phyloP scores from a whole-genome alignment of 257 asterid genomes.

The Osmanthus fragrans region DNA sequence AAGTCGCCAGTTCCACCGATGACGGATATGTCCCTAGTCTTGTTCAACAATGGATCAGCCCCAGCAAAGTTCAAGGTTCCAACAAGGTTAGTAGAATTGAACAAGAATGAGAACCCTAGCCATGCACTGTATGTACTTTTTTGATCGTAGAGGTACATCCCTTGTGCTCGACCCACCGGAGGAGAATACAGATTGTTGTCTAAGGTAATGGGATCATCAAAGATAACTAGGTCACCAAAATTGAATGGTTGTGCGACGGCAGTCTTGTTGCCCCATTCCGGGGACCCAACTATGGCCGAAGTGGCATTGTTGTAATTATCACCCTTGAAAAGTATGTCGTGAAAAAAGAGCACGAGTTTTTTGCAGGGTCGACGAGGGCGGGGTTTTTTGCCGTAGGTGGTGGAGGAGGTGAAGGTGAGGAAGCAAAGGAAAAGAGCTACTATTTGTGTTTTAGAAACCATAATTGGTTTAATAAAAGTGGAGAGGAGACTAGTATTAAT shows the following conservation, averaged over 20 bases:
- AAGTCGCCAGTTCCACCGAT: conserved; percentile 89
- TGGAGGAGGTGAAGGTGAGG: conserved; percentile 20
- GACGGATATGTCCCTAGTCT: conserved; percentile 77
- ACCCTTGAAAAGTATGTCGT: conserved; percentile 75
- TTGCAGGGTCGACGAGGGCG: conserved; percentile 49
- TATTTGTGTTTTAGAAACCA: conserved; percentile 30
- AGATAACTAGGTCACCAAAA: conserved; percentile 65
- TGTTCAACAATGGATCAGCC: conserved; percentile 72
- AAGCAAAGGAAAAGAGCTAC: conserved; percentile 18
- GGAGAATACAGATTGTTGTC: conserved; percentile 66
- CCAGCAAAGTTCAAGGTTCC: conserved; percentile 75
- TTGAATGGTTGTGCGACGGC: conserved; percentile 38
- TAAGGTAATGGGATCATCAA: conserved; percentile 75
- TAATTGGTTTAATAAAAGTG: not conserved
- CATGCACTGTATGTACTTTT: conserved; percentile 53
- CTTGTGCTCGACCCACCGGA: conserved; percentile 81
- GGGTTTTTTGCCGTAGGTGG: conserved; percentile 15
- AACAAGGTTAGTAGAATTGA: conserved; percentile 55
- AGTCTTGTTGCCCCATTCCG: conserved; percentile 66
- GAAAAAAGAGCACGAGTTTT: conserved; percentile 56
- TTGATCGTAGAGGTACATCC: conserved; percentile 60
- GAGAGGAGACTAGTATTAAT: not conserved
- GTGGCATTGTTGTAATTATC: conserved; percentile 66
- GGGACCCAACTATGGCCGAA: conserved; percentile 62
- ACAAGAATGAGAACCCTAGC: conserved; percentile 68